Conservation (phyloP, 2,329 filamentous ascomycete genomes). For the Didymosphaeria variabile region DNA sequence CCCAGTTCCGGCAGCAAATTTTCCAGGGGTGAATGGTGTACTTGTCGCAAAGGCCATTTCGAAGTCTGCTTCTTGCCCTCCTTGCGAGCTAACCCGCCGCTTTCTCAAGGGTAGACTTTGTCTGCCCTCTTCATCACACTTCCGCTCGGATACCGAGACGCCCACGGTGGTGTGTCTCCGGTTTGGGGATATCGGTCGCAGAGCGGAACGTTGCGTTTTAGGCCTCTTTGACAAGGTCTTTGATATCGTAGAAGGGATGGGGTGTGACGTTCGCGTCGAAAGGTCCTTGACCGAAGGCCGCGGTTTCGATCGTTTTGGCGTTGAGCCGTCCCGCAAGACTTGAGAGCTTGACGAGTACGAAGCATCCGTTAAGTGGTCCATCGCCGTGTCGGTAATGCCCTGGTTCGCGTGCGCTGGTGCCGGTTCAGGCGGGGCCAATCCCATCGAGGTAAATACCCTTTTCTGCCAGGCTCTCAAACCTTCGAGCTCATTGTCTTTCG, state of each 20-base stretch:
- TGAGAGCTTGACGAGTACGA: conserved; percentile 35
- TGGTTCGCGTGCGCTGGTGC: conserved; percentile 21
- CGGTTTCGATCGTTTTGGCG: conserved; percentile 54
- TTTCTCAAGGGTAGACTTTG: conserved; percentile 19
- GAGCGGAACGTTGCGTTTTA: conserved; percentile 38
- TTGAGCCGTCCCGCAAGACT: conserved; percentile 36
- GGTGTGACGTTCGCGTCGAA: conserved; percentile 39
- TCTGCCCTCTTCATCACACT: conserved; percentile 17
- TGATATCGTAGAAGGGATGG: conserved; percentile 20
- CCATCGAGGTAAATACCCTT: conserved; percentile 36
- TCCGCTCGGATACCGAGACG: conserved; percentile 29
- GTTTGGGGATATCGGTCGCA: conserved; percentile 46
- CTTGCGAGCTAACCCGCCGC: conserved; percentile 31
- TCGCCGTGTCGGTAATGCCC: conserved; percentile 23
- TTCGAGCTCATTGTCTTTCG: conserved; percentile 43
- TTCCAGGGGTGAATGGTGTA: conserved; percentile 47
- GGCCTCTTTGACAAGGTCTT: conserved; percentile 27
- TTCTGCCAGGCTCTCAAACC: conserved; percentile 37
- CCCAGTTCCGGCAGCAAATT: conserved; percentile 34
- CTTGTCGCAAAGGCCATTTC: conserved; percentile 51
- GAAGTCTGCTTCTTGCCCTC: conserved; percentile 40
- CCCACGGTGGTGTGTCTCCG: conserved; percentile 43
- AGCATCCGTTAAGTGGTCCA: conserved; percentile 30
- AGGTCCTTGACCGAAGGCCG: conserved; percentile 43
- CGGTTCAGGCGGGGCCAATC: conserved; percentile 24